phyloP scores from a whole-genome alignment of 495 filamentous ascomycete genomes.

The Xylaria curta region DNA sequence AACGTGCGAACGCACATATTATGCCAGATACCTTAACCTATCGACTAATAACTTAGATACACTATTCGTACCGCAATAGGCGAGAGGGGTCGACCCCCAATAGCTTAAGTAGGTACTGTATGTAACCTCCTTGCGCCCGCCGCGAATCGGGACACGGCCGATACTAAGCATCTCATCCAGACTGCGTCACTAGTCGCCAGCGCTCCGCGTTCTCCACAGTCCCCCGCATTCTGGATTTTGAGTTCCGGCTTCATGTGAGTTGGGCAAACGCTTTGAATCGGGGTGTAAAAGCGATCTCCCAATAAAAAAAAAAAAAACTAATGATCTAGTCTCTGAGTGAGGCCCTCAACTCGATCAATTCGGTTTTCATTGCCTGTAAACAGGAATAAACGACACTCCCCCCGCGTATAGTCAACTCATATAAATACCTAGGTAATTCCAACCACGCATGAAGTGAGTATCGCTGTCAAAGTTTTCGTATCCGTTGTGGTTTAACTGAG shows the following conservation, averaged over 20 bases:
- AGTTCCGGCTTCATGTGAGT: constrained; percentile 6
- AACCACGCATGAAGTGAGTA: not conserved
- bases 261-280: not conserved
- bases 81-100: not conserved
- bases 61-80: not conserved
- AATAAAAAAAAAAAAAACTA: not conserved
- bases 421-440: not conserved
- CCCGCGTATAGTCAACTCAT: not conserved
- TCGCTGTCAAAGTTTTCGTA: not conserved
- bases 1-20: too few species aligned
- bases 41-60: not conserved
- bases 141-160: constrained; percentile 8
- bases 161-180: constrained; percentile 21
- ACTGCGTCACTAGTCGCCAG: constrained; percentile 2
- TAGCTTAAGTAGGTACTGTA: too few species aligned
- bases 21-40: too few species aligned
- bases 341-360: too few species aligned
- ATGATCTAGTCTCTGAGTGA: not conserved
- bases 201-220: constrained; percentile 5
- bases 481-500: not conserved
- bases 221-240: constrained; percentile 3
- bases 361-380: not conserved
- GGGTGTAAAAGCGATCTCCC: not conserved
- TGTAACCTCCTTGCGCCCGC: not conserved
- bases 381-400: too few species aligned